phyloP scores from a whole-genome alignment of 805 yeast genomes.

The Candida sithepensis region DNA sequence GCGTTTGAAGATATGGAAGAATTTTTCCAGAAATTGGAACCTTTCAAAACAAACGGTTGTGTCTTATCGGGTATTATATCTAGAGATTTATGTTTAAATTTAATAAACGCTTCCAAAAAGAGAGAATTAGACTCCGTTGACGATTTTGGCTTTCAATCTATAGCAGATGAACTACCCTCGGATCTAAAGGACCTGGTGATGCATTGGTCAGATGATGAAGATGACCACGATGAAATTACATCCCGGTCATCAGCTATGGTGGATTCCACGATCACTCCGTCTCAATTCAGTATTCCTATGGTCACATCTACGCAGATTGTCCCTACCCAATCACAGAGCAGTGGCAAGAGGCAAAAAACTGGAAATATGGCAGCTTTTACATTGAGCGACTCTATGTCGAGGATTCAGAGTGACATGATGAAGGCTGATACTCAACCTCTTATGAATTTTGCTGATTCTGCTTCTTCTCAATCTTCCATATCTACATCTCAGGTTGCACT shows the following conservation, averaged over 20 bases:
- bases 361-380: not conserved
- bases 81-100: constrained; percentile 11
- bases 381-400: too few relatives aligned
- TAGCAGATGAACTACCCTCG: constrained; percentile 4
- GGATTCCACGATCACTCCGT: not conserved
- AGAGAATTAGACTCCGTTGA: not conserved
- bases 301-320: constrained; percentile 9
- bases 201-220: constrained; percentile 16
- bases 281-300: constrained; percentile 7
- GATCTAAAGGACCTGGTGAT: constrained; percentile 13
- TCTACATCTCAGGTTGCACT: constrained; percentile 1
- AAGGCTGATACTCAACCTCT: not conserved
- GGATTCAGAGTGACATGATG: not conserved
- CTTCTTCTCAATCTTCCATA: not conserved
- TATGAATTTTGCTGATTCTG: not conserved
- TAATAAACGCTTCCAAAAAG: constrained; percentile 4
- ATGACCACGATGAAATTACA: not conserved
- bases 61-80: constrained; percentile 5
- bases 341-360: not conserved
- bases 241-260: not conserved
- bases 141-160: constrained; percentile 3
- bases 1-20: constrained; percentile 5
- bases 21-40: constrained; percentile 9
- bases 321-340: not conserved
- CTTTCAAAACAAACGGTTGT: constrained; percentile 2